These are phyloP conservation scores for Elongisporangium anandrum DNA, from an alignment of 352 stramenopile genomes.

Conservation along the genomic window DNA sequence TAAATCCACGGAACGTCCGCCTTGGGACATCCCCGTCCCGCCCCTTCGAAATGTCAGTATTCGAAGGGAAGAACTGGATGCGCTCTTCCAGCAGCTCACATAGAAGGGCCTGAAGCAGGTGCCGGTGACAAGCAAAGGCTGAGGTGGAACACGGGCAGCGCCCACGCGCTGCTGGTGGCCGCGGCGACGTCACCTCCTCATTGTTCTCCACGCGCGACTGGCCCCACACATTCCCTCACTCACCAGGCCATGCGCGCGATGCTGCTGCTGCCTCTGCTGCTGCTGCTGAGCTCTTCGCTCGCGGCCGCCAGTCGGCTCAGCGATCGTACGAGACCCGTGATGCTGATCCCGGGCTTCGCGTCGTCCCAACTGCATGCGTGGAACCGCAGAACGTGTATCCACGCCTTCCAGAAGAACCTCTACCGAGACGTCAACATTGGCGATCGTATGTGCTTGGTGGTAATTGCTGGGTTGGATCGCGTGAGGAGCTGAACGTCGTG, in stretches of 20 bases:
- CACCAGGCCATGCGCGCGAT: neutral
- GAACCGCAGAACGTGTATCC: constrained; percentile 51
- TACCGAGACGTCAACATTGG: constrained; percentile 75
- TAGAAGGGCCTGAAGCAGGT: neutral
- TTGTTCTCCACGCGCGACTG: neutral
- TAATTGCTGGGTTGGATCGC: neutral
- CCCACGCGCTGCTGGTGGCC: neutral
- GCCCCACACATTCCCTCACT: neutral
- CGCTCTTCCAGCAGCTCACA: neutral
- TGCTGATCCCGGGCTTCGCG: constrained; percentile 74
- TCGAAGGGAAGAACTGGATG: neutral
- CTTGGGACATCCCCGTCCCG: neutral
- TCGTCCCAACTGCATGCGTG: constrained; percentile 76
- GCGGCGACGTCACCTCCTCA: neutral
- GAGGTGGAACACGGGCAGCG: neutral
- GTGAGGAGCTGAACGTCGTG: neutral
- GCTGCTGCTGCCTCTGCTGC: constrained; percentile 6
- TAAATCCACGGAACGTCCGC: neutral
- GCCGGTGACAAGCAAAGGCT: neutral
- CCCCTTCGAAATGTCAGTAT: neutral
- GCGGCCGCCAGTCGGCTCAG: neutral
- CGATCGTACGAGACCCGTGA: constrained; percentile 42
- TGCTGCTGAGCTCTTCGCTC: constrained; percentile 1
- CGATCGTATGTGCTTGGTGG: constrained; percentile 37
- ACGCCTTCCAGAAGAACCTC: constrained; percentile 69